Percentiles rank a stretch among this genome's conserved stretches.
These are phyloP conservation scores for Suhomyces taliae DNA, from an alignment of 1,139 yeast genomes.

Conservation along the genomic window DNA sequence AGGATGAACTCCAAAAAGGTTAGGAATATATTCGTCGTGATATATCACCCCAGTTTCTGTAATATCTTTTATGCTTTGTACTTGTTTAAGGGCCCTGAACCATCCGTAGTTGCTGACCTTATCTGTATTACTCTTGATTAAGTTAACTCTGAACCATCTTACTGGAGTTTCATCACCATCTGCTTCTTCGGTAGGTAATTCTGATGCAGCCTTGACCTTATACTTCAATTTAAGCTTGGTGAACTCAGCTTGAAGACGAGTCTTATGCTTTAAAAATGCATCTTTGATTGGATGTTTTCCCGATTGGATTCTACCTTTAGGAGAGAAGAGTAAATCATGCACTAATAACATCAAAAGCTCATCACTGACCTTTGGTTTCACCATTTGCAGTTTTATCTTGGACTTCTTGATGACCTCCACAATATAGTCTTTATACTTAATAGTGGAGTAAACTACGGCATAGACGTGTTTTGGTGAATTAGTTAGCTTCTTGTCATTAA, in stretches of 20 bases:
- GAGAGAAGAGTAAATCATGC: slow-evolving; percentile 78
- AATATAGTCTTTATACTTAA: slow-evolving; percentile 66
- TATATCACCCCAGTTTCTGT: slow-evolving; percentile 56
- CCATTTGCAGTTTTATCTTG: slow-evolving; percentile 47
- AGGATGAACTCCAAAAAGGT: slow-evolving; percentile 82
- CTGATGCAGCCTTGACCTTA: slow-evolving; percentile 44
- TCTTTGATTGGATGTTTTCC: slow-evolving; percentile 88
- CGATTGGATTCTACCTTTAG: slow-evolving; percentile 81
- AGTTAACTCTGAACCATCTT: slow-evolving; percentile 83
- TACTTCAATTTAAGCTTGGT: slow-evolving; percentile 73
- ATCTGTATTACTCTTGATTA: slow-evolving; percentile 46
- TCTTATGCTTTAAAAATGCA: slow-evolving; percentile 71
- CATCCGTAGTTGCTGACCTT: slow-evolving; percentile 38
- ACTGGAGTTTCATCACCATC: slow-evolving; percentile 72
- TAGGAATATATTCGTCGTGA: slow-evolving; percentile 68
- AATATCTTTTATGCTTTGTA: slow-evolving; percentile 48
- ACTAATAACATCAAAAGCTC: slow-evolving; percentile 62
- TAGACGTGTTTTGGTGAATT: slow-evolving; percentile 73
- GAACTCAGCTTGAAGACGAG: slow-evolving; percentile 79
- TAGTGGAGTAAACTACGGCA: slow-evolving; percentile 78
- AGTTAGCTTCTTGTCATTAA: slow-evolving; percentile 43
- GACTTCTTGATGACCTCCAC: slow-evolving; percentile 63
- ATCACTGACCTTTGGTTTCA: slow-evolving; percentile 42
- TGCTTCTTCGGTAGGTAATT: slow-evolving; percentile 33
- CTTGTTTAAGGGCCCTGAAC: slow-evolving; percentile 50